Percentiles rank a stretch among this genome's conserved stretches.
Evolutionary conservation across 768 basidiomycete genomes (phyloP).

Genomic region (Pisolithus orientalis): DNA sequence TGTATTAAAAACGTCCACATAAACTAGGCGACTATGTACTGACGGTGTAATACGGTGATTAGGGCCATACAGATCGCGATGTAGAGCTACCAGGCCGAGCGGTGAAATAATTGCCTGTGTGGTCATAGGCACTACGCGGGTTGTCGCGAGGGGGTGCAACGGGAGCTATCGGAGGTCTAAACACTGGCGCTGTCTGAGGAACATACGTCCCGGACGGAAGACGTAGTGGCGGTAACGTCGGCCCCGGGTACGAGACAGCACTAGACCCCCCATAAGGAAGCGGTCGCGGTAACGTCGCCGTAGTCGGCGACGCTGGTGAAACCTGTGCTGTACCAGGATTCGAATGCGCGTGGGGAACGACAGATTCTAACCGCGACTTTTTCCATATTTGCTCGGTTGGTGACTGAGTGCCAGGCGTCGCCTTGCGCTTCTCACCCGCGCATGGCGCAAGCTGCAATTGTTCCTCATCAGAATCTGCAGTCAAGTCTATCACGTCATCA

Average conservation of each 20-base stretch:
- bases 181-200: slow-evolving; percentile 13
- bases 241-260: slow-evolving; percentile 15
- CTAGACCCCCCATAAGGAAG: slow-evolving; percentile 9
- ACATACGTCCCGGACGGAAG: slow-evolving; percentile 16
- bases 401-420: slow-evolving; percentile 41
- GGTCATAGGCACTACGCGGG: slow-evolving; percentile 18
- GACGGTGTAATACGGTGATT: slow-evolving; percentile 12
- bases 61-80: slow-evolving; percentile 25
- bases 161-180: slow-evolving; percentile 15
- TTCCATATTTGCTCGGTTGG: slow-evolving; percentile 72
- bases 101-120: slow-evolving; percentile 17
- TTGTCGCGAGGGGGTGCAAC: slow-evolving; percentile 12
- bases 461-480: slow-evolving; percentile 76
- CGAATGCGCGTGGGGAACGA: slow-evolving; percentile 8
- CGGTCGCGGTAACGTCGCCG: slow-evolving; percentile 7
- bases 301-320: slow-evolving; percentile 22
- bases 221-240: slow-evolving; percentile 24
- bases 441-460: slow-evolving; percentile 28
- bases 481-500: slow-evolving; percentile 75
- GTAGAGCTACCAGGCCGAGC: slow-evolving; percentile 15
- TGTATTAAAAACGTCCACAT: slow-evolving; percentile 8
- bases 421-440: slow-evolving; percentile 55
- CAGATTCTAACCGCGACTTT: slow-evolving; percentile 41
- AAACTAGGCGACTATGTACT: slow-evolving; percentile 7
- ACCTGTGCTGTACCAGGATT: slow-evolving; percentile 8